These are phyloP conservation scores for Pseudofabraea citricarpa DNA, from an alignment of 2,329 filamentous ascomycete species.

Conservation along the genomic window DNA sequence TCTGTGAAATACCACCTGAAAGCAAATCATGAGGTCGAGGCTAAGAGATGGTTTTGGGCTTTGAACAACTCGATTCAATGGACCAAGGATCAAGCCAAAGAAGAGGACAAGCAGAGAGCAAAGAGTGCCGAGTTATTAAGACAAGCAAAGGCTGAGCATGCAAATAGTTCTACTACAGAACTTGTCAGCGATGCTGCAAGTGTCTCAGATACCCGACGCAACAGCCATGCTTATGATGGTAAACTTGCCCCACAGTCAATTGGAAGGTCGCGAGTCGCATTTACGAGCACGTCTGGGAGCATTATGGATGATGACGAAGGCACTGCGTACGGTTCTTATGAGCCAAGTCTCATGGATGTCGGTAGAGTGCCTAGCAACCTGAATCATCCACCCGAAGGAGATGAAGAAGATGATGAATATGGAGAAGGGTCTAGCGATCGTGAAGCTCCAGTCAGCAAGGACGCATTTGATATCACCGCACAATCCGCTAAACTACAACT, in stretches of 20 bases:
- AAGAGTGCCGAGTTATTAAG: conserved; percentile 70
- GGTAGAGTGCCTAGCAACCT: conserved; percentile 20
- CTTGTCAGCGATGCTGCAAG: conserved; percentile 17
- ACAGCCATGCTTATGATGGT: conserved; percentile 27
- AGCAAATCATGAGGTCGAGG: conserved; percentile 96
- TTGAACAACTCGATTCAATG: conserved; percentile 98
- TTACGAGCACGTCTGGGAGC: conserved; percentile 31
- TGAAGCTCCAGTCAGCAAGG: conserved; percentile 74
- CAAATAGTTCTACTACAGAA: conserved; percentile 35
- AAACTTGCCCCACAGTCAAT: background rate
- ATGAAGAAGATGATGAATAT: conserved; percentile 67
- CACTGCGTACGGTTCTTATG: conserved; percentile 48
- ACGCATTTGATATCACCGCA: conserved; percentile 94
- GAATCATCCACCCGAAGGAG: conserved; percentile 33
- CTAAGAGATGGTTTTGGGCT: conserved; percentile 98
- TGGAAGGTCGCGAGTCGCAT: conserved; percentile 16
- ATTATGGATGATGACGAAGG: conserved; percentile 47
- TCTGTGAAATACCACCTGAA: conserved; percentile 98
- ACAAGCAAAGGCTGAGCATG: conserved; percentile 75
- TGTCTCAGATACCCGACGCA: conserved; percentile 34
- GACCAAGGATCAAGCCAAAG: conserved; percentile 93
- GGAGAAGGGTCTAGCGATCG: conserved; percentile 76
- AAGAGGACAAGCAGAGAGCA: conserved; percentile 74
- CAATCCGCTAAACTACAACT: conserved; percentile 92
- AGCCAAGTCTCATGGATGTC: conserved; percentile 44